phyloP scores from a whole-genome alignment of 139 green algal species.

The Astrephomene gubernaculifera region DNA sequence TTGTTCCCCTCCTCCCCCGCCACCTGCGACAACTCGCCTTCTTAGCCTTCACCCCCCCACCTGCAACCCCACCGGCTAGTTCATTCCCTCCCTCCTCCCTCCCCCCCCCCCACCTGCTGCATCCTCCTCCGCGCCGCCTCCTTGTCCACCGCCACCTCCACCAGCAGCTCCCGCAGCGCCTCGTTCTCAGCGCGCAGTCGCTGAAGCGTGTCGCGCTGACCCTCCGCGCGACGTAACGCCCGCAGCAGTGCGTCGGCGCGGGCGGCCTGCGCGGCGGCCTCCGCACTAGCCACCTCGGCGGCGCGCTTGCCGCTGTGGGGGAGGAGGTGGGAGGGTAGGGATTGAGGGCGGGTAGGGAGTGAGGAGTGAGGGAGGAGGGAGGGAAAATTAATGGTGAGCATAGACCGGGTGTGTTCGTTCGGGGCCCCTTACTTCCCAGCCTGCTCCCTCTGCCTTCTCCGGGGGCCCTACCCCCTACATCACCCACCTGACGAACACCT shows the following conservation, averaged over 20 bases:
- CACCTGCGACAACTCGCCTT: neutral
- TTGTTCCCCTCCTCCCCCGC: too few species aligned
- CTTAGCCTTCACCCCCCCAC: neutral
- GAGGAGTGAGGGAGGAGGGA: too few species aligned
- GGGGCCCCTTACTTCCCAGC: too few species aligned
- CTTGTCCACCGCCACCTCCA: conserved; percentile 78
- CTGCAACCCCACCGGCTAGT: neutral
- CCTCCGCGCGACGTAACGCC: conserved; percentile 55
- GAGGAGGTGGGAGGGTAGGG: neutral
- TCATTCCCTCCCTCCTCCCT: neutral
- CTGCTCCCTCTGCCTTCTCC: too few species aligned
- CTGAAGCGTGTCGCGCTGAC: conserved; percentile 34
- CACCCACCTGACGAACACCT: too few species aligned
- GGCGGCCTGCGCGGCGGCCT: conserved; percentile 60
- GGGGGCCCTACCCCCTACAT: too few species aligned
- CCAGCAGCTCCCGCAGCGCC: conserved; percentile 74
- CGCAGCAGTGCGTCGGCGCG: conserved; percentile 59
- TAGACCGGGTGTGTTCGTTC: too few species aligned
- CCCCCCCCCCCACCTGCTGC: conserved; percentile 33
- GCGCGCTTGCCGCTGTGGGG: conserved; percentile 19
- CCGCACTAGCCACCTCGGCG: conserved; percentile 59
- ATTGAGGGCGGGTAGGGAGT: neutral
- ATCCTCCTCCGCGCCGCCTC: conserved; percentile 50
- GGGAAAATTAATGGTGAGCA: too few species aligned
- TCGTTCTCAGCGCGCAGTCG: conserved; percentile 77